Evolutionary conservation across 2,329 filamentous ascomycete genomes (phyloP).

Genomic region (Colletotrichum agaves): DNA sequence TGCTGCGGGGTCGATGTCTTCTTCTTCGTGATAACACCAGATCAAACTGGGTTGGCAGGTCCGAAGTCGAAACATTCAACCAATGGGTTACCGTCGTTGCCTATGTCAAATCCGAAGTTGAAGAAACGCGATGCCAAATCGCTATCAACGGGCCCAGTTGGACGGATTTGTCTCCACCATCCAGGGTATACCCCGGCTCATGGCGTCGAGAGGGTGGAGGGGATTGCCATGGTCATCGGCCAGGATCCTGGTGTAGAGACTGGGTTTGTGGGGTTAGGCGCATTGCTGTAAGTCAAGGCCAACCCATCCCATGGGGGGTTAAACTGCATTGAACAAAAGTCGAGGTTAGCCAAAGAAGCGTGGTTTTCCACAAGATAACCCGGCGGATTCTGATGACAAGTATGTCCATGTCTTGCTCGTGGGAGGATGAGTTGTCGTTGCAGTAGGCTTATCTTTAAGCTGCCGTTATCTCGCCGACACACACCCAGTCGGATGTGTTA

Average conservation of each 20-base stretch:
- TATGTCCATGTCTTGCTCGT: neutral
- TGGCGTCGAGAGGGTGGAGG: neutral
- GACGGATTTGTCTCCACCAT: neutral
- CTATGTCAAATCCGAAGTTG: neutral
- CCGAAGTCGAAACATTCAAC: neutral
- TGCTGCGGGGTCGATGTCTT: neutral
- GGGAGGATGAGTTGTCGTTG: neutral
- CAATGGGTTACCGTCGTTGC: neutral
- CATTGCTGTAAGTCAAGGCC: too few species aligned
- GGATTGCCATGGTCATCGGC: neutral
- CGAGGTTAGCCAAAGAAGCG: neutral
- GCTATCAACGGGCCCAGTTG: constrained; percentile 15
- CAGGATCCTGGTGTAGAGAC: constrained; percentile 2
- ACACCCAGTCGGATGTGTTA: neutral
- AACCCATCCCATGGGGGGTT: neutral
- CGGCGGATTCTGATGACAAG: too few species aligned
- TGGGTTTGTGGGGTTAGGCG: neutral
- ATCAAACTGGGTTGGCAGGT: neutral
- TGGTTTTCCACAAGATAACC: neutral
- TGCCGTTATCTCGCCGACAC: constrained; percentile 10
- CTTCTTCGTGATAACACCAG: neutral
- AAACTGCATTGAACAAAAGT: too few species aligned
- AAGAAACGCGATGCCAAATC: neutral
- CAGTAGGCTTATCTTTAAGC: neutral
- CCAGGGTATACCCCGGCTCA: neutral